Percentiles rank a stretch among this genome's conserved stretches.
Conservation (phyloP, 2,329 filamentous ascomycete genomes). For the Colletotrichum destructivum region DNA sequence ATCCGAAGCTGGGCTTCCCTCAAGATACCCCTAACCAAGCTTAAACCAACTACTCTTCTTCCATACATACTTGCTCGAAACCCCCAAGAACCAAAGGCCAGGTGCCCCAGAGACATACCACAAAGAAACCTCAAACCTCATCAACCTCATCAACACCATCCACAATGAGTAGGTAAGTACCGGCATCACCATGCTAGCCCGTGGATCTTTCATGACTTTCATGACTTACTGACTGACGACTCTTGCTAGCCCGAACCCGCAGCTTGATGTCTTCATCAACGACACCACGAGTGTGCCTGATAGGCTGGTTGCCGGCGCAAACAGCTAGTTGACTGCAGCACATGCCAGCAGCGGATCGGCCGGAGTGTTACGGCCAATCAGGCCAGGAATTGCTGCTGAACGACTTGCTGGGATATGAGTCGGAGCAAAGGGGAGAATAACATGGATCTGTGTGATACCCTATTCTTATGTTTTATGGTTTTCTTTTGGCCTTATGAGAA, state of each 20-base stretch:
- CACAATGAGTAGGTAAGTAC: neutral
- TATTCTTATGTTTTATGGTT: neutral
- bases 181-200: too few relatives aligned
- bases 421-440: neutral
- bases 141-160: neutral
- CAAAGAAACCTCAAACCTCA: too few relatives aligned
- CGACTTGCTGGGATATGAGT: neutral
- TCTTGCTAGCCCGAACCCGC: neutral
- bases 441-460: constrained; percentile 11
- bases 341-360: too few relatives aligned
- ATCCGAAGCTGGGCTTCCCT: constrained; percentile 13
- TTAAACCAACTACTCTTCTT: neutral
- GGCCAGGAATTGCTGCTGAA: neutral
- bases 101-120: neutral
- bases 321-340: neutral
- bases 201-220: neutral
- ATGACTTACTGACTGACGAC: neutral
- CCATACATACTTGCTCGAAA: neutral
- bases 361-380: neutral
- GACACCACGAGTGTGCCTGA: neutral
- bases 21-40: neutral
- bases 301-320: neutral
- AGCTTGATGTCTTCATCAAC: neutral
- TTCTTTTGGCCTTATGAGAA: neutral
- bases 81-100: neutral